Percentiles rank a stretch among this genome's conserved stretches.
Evolutionary conservation across 805 yeast genomes (phyloP).

Genomic region (Clavispora asparagi): DNA sequence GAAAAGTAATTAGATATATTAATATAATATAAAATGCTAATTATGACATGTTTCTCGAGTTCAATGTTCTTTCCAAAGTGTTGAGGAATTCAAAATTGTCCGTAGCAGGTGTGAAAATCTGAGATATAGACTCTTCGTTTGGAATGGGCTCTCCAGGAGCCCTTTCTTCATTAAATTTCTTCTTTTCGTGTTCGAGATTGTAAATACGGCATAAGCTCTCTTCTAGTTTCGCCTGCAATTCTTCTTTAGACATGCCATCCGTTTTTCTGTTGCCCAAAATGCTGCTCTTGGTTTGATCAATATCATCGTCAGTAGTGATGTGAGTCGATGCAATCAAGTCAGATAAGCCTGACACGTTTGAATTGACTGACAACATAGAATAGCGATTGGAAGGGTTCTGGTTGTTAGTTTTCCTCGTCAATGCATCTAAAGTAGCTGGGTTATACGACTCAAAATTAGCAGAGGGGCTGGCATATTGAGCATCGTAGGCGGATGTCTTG

Average conservation of each 20-base stretch:
- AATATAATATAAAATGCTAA: neutral
- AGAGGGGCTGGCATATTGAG: conserved; percentile 16
- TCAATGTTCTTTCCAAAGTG: conserved; percentile 9
- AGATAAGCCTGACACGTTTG: conserved; percentile 42
- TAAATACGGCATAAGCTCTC: conserved; percentile 36
- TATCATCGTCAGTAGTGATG: conserved; percentile 33
- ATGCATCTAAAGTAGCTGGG: conserved; percentile 31
- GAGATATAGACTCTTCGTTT: neutral
- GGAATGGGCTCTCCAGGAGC: neutral
- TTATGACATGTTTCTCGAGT: neutral
- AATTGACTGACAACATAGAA: conserved; percentile 48
- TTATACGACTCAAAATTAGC: conserved; percentile 26
- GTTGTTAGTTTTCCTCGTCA: conserved; percentile 19
- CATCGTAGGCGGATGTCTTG: conserved; percentile 17
- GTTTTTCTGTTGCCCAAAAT: conserved; percentile 1
- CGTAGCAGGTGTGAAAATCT: conserved; percentile 3
- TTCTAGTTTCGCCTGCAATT: conserved; percentile 30
- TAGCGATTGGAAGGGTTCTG: conserved; percentile 45
- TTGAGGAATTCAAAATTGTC: conserved; percentile 9
- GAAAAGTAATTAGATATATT: neutral
- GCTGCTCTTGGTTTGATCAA: conserved; percentile 2
- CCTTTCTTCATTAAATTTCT: conserved; percentile 8
- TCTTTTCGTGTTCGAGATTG: conserved; percentile 26
- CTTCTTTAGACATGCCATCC: conserved; percentile 23
- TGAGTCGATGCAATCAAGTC: conserved; percentile 44